Evolutionary conservation across 805 yeast species (phyloP).

Genomic region (Yarrowia sp.): DNA sequence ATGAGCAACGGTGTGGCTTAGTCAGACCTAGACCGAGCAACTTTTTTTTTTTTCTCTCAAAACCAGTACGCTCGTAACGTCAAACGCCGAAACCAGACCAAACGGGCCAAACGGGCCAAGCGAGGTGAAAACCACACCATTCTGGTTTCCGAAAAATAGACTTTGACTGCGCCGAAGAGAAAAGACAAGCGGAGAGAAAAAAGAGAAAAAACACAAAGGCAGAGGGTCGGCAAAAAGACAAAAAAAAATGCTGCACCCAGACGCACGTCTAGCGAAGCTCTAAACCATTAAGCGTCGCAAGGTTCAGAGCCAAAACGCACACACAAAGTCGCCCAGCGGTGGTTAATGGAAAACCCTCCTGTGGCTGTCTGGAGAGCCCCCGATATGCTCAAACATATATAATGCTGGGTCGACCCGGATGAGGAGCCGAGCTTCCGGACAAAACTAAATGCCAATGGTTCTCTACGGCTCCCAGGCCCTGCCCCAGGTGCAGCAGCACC

Average conservation of each 20-base stretch:
- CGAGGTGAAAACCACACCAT: neutral
- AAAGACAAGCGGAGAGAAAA: no score
- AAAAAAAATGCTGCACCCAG: neutral
- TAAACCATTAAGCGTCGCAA: neutral
- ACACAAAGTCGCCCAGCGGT: neutral
- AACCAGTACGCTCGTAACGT: no score
- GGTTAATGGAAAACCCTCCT: neutral
- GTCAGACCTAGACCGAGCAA: no score
- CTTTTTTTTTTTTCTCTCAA: no score
- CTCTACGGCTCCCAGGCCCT: neutral
- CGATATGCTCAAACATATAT: neutral
- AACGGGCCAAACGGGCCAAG: neutral
- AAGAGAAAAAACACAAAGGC: no score
- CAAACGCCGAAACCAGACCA: slow-evolving; percentile 6
- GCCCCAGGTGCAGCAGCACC: neutral
- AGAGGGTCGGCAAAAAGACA: no score
- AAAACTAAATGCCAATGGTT: neutral
- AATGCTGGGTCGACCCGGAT: neutral
- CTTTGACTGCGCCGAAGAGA: no score
- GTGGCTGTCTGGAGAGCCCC: slow-evolving; percentile 2
- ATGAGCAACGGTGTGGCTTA: no score
- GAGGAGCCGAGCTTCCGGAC: no score
- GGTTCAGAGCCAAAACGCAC: neutral
- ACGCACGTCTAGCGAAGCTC: slow-evolving; percentile 19
- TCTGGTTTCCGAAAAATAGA: no score